A percentile compares a stretch with the other conserved stretches of the same genome.
These are phyloP conservation scores for Cucurbita pepo DNA, from an alignment of 306 rosid species.

Conservation along the genomic window DNA sequence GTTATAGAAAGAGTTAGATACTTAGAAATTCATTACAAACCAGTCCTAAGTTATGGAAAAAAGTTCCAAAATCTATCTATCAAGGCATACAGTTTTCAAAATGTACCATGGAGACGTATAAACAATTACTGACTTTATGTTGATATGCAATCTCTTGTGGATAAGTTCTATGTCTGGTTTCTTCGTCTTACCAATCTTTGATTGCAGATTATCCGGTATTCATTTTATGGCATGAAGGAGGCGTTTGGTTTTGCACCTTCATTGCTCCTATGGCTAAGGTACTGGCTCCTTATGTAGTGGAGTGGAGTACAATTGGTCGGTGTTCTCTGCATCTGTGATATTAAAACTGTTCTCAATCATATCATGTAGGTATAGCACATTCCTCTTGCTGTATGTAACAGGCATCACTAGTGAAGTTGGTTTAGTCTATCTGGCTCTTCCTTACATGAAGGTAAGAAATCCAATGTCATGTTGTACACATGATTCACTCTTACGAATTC, in stretches of 20 bases:
- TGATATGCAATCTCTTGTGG: neutral
- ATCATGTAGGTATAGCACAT: conserved; percentile 57
- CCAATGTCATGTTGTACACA: neutral
- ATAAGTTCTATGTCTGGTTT: neutral
- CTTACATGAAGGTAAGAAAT: conserved; percentile 50
- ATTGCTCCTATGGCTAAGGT: conserved; percentile 90
- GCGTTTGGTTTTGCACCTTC: conserved; percentile 59
- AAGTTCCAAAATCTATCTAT: neutral
- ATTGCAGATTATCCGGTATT: conserved; percentile 59
- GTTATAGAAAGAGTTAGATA: neutral
- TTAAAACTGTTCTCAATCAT: neutral
- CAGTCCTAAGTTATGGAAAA: neutral
- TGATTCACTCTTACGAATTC: neutral
- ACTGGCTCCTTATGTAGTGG: conserved; percentile 1
- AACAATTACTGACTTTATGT: too few species aligned
- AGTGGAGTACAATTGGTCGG: neutral
- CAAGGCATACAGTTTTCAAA: neutral
- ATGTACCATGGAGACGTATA: neutral
- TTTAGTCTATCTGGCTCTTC: conserved; percentile 44
- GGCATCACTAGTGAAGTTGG: conserved; percentile 67
- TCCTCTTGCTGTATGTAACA: conserved; percentile 44
- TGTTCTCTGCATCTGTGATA: neutral
- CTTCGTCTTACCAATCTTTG: neutral
- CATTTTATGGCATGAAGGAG: conserved; percentile 69
- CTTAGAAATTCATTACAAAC: too few species aligned